Percentiles rank a stretch among this genome's conserved stretches.
These are phyloP conservation scores for Monosporozyma unispora DNA, from an alignment of 805 yeast genomes.

Conservation along the genomic window DNA sequence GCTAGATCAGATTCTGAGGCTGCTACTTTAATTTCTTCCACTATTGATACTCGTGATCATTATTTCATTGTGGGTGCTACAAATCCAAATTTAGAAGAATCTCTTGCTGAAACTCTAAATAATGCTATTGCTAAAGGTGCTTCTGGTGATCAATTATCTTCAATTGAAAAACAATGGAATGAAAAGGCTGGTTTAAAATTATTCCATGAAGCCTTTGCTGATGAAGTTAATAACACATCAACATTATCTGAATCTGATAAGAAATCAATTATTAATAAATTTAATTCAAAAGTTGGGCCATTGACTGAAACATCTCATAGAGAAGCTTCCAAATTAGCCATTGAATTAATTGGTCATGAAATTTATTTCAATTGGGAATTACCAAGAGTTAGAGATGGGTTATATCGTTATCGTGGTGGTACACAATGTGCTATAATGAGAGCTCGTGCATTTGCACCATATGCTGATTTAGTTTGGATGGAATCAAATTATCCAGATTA, in stretches of 20 bases:
- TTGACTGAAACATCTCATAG: conserved; percentile 64
- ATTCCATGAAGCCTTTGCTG: conserved; percentile 86
- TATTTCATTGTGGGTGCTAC: conserved; percentile 86
- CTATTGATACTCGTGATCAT: conserved; percentile 92
- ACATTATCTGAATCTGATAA: conserved; percentile 33
- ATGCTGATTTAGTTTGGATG: conserved; percentile 96
- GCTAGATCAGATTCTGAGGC: conserved; percentile 98
- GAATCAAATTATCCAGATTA: conserved; percentile 93
- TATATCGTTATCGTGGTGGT: conserved; percentile 93
- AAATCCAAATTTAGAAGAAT: conserved; percentile 59
- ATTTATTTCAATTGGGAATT: conserved; percentile 90
- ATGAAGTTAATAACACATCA: conserved; percentile 57
- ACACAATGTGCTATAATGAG: conserved; percentile 96
- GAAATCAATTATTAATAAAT: conserved; percentile 56
- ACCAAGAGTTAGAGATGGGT: conserved; percentile 93
- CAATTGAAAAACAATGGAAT: conserved; percentile 76
- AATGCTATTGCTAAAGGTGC: conserved; percentile 73
- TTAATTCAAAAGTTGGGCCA: conserved; percentile 63
- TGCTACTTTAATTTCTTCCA: conserved; percentile 87
- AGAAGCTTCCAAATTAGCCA: conserved; percentile 73
- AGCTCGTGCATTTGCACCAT: conserved; percentile 91
- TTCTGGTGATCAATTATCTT: conserved; percentile 59
- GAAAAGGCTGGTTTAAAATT: conserved; percentile 73
- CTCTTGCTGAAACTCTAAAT: conserved; percentile 63
- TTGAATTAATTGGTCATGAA: conserved; percentile 68